Evolutionary conservation across 139 green algal species (phyloP), one percentile per base, ranked within the genome.

Genomic region (Helicosporidium sp.): DNA sequence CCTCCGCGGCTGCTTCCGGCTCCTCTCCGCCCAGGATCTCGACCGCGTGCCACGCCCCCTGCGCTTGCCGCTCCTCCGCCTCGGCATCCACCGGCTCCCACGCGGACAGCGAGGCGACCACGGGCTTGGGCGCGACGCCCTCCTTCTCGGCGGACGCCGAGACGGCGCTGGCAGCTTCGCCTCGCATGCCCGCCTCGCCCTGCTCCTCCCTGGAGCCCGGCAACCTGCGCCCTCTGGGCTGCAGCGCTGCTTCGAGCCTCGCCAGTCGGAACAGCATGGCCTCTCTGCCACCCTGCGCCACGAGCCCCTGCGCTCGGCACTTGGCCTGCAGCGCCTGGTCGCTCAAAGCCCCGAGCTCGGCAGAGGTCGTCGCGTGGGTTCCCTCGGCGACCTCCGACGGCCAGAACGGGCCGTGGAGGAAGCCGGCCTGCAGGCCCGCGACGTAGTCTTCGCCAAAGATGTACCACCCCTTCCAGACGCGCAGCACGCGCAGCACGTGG

Each of bases 371-470:
- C 2, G 47, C 20, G 46, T 57, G 57, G 31, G 48, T 29, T 48
- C 26, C 26, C 15, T 31, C 27, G 27, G 53, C n/a, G 19, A 48
- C 42, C 41, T 33, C 16, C 8, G 49, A 47, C 24, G 33, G 12
- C 20, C 35, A 47, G 25, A 26, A 19, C 24, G 37, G 20, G 18
- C 52, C 50, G 35, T 58, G 52, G 51, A 83, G 49, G 54, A 84
- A 84, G 18, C 64, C 75, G 27, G 73, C 70, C 66, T 88, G 78
- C 33, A 93, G 62, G 22, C 82, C 82, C 29, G 87, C 85, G 12
- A 93, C 54, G 62, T 73, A 90, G 55, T 93, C 82, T 29, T 91
- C 79, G 5, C 52, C 60, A 62, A 93, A 93, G 36, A 93, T 72
- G 65, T 74, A 91, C 58, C 77, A 78, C 34, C 77, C 69, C 13